These are phyloP conservation scores for Cercospora nicotianae DNA, from an alignment of 2,329 filamentous ascomycete genomes.

Conservation along the genomic window DNA sequence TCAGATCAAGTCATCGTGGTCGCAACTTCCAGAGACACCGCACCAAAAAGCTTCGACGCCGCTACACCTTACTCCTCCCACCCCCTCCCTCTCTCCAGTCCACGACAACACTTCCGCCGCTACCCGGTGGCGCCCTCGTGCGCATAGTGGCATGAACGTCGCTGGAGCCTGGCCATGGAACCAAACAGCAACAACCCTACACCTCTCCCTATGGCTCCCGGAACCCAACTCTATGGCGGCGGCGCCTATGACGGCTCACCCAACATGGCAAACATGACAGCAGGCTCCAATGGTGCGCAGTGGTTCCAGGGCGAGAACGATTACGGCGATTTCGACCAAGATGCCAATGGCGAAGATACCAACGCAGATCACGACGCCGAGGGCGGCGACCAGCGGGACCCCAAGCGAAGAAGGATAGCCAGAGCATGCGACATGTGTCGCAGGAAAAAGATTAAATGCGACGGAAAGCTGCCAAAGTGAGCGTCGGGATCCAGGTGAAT, in stretches of 20 bases:
- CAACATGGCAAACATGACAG: conserved; percentile 11
- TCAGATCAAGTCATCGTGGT: not conserved
- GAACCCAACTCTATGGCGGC: conserved; percentile 13
- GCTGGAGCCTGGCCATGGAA: not conserved
- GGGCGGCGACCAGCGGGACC: conserved; percentile 54
- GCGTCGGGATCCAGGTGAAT: no score
- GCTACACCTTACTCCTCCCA: not conserved
- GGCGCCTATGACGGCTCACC: conserved; percentile 14
- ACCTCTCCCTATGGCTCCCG: not conserved
- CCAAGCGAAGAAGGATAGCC: conserved; percentile 85
- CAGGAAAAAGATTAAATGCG: conserved; percentile 73
- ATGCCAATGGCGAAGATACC: conserved; percentile 32
- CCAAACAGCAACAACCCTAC: not conserved
- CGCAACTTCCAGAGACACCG: not conserved
- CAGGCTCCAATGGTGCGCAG: conserved; percentile 18
- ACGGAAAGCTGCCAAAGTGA: no score
- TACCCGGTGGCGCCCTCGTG: not conserved
- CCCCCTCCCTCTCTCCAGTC: not conserved
- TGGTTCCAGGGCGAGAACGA: conserved; percentile 25
- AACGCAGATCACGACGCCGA: conserved; percentile 30
- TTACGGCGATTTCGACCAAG: conserved; percentile 26
- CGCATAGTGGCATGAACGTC: not conserved
- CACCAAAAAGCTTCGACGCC: not conserved
- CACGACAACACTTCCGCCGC: not conserved
- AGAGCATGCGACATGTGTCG: conserved; percentile 94